phyloP scores from a whole-genome alignment of 192 early-diverging fungal genomes.

The Chytriomyces hyalinus region DNA sequence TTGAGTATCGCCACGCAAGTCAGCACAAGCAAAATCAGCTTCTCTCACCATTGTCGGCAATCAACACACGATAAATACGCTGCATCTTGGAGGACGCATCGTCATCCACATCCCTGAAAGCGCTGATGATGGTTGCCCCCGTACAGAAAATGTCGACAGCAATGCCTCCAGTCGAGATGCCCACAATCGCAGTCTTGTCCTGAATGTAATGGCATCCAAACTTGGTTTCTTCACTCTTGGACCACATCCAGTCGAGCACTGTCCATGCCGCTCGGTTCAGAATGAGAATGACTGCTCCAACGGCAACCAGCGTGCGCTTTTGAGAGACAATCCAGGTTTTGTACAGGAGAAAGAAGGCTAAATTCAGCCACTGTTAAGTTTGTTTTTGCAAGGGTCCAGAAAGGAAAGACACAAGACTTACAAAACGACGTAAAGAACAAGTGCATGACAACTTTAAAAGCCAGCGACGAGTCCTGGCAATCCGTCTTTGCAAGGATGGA shows the following conservation, averaged over 20 bases:
- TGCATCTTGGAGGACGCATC: not conserved
- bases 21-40: too few relatives aligned
- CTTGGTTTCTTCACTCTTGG: not conserved
- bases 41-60: not conserved
- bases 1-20: too few relatives aligned
- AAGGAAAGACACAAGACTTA: too few relatives aligned
- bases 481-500: not conserved
- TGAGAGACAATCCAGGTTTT: slow-evolving; percentile 2
- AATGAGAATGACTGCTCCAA: not conserved
- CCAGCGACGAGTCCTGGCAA: not conserved
- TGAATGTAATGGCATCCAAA: not conserved
- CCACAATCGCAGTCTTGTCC: not conserved
- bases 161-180: not conserved
- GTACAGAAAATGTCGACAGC: not conserved
- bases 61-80: not conserved
- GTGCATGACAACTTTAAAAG: not conserved
- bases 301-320: not conserved
- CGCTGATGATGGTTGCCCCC: not conserved
- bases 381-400: too few relatives aligned
- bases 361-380: too few relatives aligned
- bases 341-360: not conserved
- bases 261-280: not conserved
- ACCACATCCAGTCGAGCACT: not conserved
- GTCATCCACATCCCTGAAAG: not conserved
- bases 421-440: not conserved